phyloP scores from a whole-genome alignment of 129 eudicot genomes.

The Pseudognaphalium luteoalbum region DNA sequence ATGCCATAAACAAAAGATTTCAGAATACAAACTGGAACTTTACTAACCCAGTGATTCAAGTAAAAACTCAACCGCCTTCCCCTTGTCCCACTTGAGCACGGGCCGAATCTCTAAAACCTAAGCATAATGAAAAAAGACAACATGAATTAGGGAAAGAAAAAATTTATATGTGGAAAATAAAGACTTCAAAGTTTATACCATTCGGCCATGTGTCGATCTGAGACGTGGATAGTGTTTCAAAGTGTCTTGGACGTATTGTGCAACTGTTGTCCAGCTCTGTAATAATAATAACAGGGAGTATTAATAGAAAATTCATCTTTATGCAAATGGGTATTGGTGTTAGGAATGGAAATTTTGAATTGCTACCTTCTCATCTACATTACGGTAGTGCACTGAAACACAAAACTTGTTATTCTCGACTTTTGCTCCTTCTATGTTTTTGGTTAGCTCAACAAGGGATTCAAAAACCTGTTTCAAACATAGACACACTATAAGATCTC shows the following conservation, averaged over 20 bases:
- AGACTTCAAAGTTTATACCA: conserved; percentile 38
- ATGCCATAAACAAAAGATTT: neutral
- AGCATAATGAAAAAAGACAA: neutral
- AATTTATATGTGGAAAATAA: conserved; percentile 1
- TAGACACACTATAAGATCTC: conserved; percentile 15
- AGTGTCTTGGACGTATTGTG: conserved; percentile 58
- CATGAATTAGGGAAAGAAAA: neutral
- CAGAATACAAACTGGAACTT: neutral
- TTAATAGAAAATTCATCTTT: neutral
- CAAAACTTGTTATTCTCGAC: conserved; percentile 94
- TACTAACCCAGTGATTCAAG: conserved; percentile 86
- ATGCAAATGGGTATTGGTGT: neutral
- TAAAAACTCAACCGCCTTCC: conserved; percentile 91
- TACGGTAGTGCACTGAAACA: conserved; percentile 93
- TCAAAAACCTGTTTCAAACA: conserved; percentile 50
- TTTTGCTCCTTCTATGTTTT: conserved; percentile 67
- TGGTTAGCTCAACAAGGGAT: conserved; percentile 65
- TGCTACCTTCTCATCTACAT: conserved; percentile 90
- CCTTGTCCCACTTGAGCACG: conserved; percentile 91
- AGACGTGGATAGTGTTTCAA: conserved; percentile 70
- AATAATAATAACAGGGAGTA: neutral
- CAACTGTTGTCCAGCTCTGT: conserved; percentile 75
- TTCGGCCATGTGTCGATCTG: conserved; percentile 89
- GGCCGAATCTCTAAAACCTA: conserved; percentile 96
- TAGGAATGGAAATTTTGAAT: neutral